These are phyloP conservation scores for Scolecobasidium constrictum DNA, from an alignment of 2,329 filamentous ascomycete genomes.

Conservation along the genomic window DNA sequence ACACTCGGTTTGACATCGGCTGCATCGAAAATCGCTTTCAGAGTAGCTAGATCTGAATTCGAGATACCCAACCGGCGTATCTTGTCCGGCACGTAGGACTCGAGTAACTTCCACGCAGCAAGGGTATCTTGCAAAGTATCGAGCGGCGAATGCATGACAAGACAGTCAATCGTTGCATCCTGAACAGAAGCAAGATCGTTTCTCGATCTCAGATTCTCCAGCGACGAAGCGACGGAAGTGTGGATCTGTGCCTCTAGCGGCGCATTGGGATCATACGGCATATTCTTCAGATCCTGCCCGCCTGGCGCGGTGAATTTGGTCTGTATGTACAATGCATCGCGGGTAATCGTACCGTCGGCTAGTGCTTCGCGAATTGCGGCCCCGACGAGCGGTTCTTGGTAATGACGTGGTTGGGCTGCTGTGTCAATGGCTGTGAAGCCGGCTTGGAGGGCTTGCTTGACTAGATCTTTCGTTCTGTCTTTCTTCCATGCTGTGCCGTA, in stretches of 20 bases:
- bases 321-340: constrained; percentile 61
- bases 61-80: constrained; percentile 65
- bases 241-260: constrained; percentile 54
- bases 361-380: constrained; percentile 54
- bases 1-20: constrained; percentile 45
- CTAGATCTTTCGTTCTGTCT: constrained; percentile 53
- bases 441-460: constrained; percentile 53
- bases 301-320: constrained; percentile 66
- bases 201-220: constrained; percentile 44
- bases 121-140: constrained; percentile 41
- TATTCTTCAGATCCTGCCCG: constrained; percentile 48
- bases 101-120: constrained; percentile 55
- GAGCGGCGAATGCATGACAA: constrained; percentile 50
- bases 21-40: constrained; percentile 41
- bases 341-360: constrained; percentile 43
- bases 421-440: constrained; percentile 71
- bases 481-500: constrained; percentile 88
- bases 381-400: constrained; percentile 61
- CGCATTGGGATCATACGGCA: constrained; percentile 51
- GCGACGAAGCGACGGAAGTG: constrained; percentile 55
- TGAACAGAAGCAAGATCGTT: constrained; percentile 24
- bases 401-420: constrained; percentile 68
- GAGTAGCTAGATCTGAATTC: constrained; percentile 51
- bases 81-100: constrained; percentile 52
- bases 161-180: constrained; percentile 43